These are phyloP conservation scores for Porphyrellus cyaneotinctus DNA, from an alignment of 768 basidiomycete genomes.

Conservation along the genomic window DNA sequence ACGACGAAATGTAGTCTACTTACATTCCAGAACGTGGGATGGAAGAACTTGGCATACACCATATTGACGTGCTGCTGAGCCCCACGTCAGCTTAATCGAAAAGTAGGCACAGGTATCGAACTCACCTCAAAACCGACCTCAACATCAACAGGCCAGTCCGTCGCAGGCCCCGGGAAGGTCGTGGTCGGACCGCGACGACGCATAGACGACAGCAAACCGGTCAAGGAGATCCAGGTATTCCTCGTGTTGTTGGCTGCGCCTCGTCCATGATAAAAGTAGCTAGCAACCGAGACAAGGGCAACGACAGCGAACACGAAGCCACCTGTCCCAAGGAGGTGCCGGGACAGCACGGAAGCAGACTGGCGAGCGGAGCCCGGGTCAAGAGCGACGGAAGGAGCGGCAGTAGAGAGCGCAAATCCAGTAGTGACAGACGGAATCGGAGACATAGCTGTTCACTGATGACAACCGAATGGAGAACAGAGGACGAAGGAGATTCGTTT, in stretches of 20 bases:
- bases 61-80: conserved; percentile 14
- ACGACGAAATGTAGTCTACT: not conserved
- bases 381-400: conserved; percentile 1
- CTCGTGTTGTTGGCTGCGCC: not conserved
- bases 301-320: conserved; percentile 11
- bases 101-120: not conserved
- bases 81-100: not conserved
- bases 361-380: not conserved
- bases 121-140: conserved; percentile 14
- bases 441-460: conserved; percentile 13
- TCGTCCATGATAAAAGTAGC: conserved; percentile 17
- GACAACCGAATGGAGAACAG: not conserved
- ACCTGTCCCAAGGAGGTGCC: conserved; percentile 8
- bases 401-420: not conserved
- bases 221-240: conserved; percentile 7
- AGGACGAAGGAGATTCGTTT: not conserved
- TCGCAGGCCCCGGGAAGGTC: not conserved
- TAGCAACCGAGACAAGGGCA: conserved; percentile 10
- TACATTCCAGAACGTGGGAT: conserved; percentile 21
- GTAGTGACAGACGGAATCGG: conserved; percentile 13
- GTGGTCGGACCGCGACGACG: not conserved
- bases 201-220: conserved; percentile 6
- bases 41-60: conserved; percentile 22
- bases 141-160: conserved; percentile 1
- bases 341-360: not conserved